A percentile compares a stretch with the other conserved stretches of the same genome.
phyloP scores from a whole-genome alignment of 2,329 filamentous ascomycete genomes.

The Stachybotrys echinatus region DNA sequence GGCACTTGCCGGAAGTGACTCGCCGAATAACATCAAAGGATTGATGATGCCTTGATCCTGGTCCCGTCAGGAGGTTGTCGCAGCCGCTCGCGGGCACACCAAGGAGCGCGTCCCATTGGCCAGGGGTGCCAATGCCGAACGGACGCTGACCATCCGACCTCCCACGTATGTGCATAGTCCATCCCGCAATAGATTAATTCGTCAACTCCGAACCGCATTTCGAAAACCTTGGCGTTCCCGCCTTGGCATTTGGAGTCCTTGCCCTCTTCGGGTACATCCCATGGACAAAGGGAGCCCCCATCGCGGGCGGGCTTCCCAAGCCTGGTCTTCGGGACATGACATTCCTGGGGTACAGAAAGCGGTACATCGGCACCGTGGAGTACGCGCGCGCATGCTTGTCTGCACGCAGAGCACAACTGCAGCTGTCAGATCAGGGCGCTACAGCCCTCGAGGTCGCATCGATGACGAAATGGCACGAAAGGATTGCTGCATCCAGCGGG shows the following conservation, averaged over 20 bases:
- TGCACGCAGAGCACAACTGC: not conserved
- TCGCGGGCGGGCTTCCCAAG: not conserved
- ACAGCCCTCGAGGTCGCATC: too few relatives aligned
- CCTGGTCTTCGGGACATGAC: not conserved
- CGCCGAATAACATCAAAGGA: not conserved
- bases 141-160: not conserved
- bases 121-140: too few relatives aligned
- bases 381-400: not conserved
- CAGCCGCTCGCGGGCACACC: not conserved
- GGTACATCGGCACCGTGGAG: not conserved
- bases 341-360: not conserved
- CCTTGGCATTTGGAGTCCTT: not conserved
- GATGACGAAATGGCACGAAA: too few relatives aligned
- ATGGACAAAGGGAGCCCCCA: not conserved
- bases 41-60: not conserved
- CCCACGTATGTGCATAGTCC: not conserved
- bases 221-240: not conserved
- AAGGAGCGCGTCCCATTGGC: not conserved
- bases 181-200: not conserved
- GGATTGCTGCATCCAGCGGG: too few relatives aligned
- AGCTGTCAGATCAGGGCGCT: too few relatives aligned
- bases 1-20: not conserved
- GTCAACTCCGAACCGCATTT: too few relatives aligned
- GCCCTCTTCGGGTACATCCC: not conserved
- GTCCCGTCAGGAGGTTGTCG: not conserved